Base-by-base conservation (phyloP, 306 rosid species). In the Lathyrus tuberosus region DNA sequence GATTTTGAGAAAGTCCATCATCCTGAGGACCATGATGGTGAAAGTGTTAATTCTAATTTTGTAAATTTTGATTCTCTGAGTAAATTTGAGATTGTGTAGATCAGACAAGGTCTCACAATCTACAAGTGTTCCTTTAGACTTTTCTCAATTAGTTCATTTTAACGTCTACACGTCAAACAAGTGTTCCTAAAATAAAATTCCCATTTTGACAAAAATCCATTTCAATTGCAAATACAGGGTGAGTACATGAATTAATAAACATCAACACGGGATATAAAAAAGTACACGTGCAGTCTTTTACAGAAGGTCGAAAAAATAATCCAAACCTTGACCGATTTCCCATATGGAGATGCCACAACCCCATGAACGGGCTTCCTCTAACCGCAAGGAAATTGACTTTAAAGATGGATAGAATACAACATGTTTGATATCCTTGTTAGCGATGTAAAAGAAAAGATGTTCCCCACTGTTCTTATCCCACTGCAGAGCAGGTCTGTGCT, bases 241-340 rank as follows among this genome's bases (percentile, higher is more conserved):
- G 16, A 18, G 43, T 20, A 1, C 10, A 61, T 0, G 14, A 28
- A 10, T 13, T 10, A 24, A 41, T 56, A 44, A 46, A 54, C 67
- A 44, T 49, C 18, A 44, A 37, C 70, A 20, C 0, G 6, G 6
- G 44, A 17, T 24, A 15, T 12, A 67, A 31, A 57, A 37, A 17
- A 5, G 31, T 3, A 30, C 41, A 56, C 48, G 12, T 10, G 63
- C 37, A 16, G 71, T 15, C 31, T 52, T 57, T 79, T 72, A 86
- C 43, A 95, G 74, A 72, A 91, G 92, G 72, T 87, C 97, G 43
- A 81, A 84, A 65, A 95, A 95, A 76, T 86, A 90, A 86, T 95
- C 97, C 80, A 95, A 84, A 80, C 99, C 99, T 86, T 95, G 99
- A 46, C 97, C 97, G 15, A 95, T 91, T 87, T 95, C 99, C 99